Evolutionary conservation across 2,329 filamentous ascomycete species (phyloP).

Genomic region (Pseudocercospora pini-densiflorae): DNA sequence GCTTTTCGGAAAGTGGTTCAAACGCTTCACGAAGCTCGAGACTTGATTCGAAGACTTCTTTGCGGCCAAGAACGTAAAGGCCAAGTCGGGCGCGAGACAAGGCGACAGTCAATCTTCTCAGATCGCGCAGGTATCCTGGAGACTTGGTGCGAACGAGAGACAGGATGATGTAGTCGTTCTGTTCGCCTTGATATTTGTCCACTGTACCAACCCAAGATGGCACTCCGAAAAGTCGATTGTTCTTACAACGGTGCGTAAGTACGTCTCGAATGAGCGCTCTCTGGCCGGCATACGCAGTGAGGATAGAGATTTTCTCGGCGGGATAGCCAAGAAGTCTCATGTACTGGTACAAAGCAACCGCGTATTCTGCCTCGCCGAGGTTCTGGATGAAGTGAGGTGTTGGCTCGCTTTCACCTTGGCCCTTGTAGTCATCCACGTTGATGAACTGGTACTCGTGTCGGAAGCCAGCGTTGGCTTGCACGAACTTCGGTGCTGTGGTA

Average conservation of each 20-base stretch:
- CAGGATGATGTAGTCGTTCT: conserved; percentile 97
- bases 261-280: conserved; percentile 87
- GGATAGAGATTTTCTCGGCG: conserved; percentile 78
- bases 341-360: conserved; percentile 93
- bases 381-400: conserved; percentile 96
- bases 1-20: conserved; percentile 71
- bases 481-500: conserved; percentile 70
- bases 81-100: conserved; percentile 90
- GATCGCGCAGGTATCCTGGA: conserved; percentile 90
- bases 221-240: conserved; percentile 83
- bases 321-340: conserved; percentile 97
- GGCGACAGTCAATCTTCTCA: conserved; percentile 91
- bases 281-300: conserved; percentile 94
- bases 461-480: conserved; percentile 86
- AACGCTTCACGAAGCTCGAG: conserved; percentile 89
- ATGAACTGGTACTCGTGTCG: conserved; percentile 96
- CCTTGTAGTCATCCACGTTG: conserved; percentile 91
- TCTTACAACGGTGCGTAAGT: conserved; percentile 78
- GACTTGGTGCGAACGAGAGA: conserved; percentile 87
- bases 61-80: conserved; percentile 87
- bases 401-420: conserved; percentile 83
- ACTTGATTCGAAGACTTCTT: conserved; percentile 85
- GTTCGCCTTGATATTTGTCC: conserved; percentile 98
- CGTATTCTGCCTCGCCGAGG: conserved; percentile 94
- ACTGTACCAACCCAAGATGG: conserved; percentile 91